Conservation (phyloP, 805 yeast genomes). For the Saccharomycopsis fermentans region DNA sequence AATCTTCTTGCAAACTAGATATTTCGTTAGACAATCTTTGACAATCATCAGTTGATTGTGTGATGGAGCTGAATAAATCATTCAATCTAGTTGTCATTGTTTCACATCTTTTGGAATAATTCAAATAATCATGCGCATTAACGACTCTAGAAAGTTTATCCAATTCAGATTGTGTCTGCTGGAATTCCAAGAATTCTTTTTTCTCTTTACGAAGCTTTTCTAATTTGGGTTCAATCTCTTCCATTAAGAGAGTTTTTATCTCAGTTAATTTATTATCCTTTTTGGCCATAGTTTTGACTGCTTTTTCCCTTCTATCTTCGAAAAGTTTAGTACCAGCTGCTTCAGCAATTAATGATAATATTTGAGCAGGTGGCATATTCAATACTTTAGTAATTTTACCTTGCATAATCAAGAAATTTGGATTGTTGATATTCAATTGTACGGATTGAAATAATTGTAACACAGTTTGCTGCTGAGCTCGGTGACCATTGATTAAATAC, state of each 20-base stretch:
- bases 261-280: constrained; percentile 79
- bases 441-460: constrained; percentile 86
- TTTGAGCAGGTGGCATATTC: constrained; percentile 91
- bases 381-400: constrained; percentile 96
- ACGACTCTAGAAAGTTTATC: constrained; percentile 68
- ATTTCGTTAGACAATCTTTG: constrained; percentile 47
- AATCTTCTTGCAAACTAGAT: constrained; percentile 46
- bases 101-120: constrained; percentile 31
- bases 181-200: constrained; percentile 73
- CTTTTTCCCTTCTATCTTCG: constrained; percentile 87
- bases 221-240: constrained; percentile 89
- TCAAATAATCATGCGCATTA: constrained; percentile 62
- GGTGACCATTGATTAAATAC: constrained; percentile 88
- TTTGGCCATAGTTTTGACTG: constrained; percentile 83
- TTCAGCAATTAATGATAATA: constrained; percentile 85
- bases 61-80: constrained; percentile 32
- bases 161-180: constrained; percentile 69
- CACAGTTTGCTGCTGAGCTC: constrained; percentile 91
- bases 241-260: constrained; percentile 59
- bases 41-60: constrained; percentile 33
- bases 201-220: constrained; percentile 75
- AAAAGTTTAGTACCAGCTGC: constrained; percentile 97
- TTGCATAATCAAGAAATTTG: constrained; percentile 96
- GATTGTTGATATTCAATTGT: constrained; percentile 91
- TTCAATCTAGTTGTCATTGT: constrained; percentile 35